Conservation (phyloP, 768 basidiomycete species). For the Russula olivacea region DNA sequence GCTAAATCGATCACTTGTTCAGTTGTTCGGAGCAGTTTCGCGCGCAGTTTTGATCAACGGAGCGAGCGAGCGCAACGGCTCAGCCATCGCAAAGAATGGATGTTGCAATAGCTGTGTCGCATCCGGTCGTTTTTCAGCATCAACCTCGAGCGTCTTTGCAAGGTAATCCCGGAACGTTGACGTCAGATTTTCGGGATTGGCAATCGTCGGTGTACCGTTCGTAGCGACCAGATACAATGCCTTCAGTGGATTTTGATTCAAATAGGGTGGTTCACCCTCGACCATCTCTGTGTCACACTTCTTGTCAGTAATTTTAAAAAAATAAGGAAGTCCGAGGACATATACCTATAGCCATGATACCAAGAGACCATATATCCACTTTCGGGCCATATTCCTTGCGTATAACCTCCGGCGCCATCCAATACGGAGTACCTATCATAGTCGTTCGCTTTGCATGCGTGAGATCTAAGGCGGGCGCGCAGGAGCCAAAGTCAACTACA, state of each 20-base stretch:
- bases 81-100: conserved; percentile 81
- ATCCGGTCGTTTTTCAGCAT: conserved; percentile 87
- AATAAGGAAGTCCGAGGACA: not conserved
- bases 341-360: conserved; percentile 67
- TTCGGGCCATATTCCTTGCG: conserved; percentile 97
- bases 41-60: conserved; percentile 87
- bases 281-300: conserved; percentile 71
- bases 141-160: conserved; percentile 83
- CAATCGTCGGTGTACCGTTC: conserved; percentile 93
- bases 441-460: conserved; percentile 89
- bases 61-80: conserved; percentile 81
- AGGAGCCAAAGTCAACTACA: conserved; percentile 93
- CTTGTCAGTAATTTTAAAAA: conserved; percentile 4
- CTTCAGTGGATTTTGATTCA: conserved; percentile 93
- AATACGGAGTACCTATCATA: conserved; percentile 88
- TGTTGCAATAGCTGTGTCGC: conserved; percentile 81
- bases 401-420: conserved; percentile 99
- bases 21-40: too few relatives aligned
- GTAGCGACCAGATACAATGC: conserved; percentile 97
- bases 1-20: too few relatives aligned
- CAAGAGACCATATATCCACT: conserved; percentile 94
- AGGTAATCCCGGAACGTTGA: conserved; percentile 85
- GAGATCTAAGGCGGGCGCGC: conserved; percentile 86
- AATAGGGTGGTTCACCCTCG: conserved; percentile 93
- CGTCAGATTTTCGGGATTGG: conserved; percentile 76